These are phyloP conservation scores for Multifurca ochricompacta DNA, from an alignment of 768 basidiomycete genomes.

Conservation along the genomic window DNA sequence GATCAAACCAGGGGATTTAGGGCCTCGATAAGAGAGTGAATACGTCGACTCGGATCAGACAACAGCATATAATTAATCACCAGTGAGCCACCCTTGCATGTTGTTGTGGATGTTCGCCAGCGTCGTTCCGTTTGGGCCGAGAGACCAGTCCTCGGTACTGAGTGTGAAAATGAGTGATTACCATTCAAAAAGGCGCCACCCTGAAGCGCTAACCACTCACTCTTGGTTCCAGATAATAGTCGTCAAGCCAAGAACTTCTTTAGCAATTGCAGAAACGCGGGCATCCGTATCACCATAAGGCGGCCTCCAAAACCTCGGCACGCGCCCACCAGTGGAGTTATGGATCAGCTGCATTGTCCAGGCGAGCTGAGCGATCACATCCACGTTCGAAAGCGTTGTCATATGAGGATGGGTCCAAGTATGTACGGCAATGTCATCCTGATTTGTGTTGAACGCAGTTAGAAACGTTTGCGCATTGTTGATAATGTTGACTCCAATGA, in stretches of 20 bases:
- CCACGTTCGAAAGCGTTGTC: slow-evolving; percentile 39
- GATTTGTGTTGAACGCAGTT: slow-evolving; percentile 36
- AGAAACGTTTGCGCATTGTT: slow-evolving; percentile 47
- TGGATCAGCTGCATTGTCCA: slow-evolving; percentile 49
- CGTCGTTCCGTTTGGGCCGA: slow-evolving; percentile 40
- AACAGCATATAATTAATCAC: not conserved
- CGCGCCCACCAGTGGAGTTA: slow-evolving; percentile 37
- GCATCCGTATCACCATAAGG: slow-evolving; percentile 36
- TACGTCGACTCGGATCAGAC: not conserved
- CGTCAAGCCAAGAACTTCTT: slow-evolving; percentile 38
- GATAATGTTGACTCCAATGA: slow-evolving; percentile 78
- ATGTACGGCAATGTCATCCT: slow-evolving; percentile 34
- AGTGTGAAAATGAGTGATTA: not conserved
- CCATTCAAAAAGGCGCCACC: not conserved
- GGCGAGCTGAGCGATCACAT: slow-evolving; percentile 41
- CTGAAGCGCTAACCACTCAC: slow-evolving; percentile 18
- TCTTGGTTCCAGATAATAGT: slow-evolving; percentile 40
- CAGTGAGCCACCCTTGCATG: slow-evolving; percentile 12
- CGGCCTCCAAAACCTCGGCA: slow-evolving; percentile 37
- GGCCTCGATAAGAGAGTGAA: slow-evolving; percentile 18
- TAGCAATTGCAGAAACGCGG: slow-evolving; percentile 41
- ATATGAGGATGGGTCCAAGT: slow-evolving; percentile 43
- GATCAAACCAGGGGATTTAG: slow-evolving; percentile 34
- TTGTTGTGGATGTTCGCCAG: slow-evolving; percentile 21
- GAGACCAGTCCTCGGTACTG: slow-evolving; percentile 77